A percentile compares a stretch with the other conserved stretches of the same genome.
These are phyloP conservation scores for Phascolomyces articulosus DNA, from an alignment of 371 early-diverging fungal species.

Conservation along the genomic window DNA sequence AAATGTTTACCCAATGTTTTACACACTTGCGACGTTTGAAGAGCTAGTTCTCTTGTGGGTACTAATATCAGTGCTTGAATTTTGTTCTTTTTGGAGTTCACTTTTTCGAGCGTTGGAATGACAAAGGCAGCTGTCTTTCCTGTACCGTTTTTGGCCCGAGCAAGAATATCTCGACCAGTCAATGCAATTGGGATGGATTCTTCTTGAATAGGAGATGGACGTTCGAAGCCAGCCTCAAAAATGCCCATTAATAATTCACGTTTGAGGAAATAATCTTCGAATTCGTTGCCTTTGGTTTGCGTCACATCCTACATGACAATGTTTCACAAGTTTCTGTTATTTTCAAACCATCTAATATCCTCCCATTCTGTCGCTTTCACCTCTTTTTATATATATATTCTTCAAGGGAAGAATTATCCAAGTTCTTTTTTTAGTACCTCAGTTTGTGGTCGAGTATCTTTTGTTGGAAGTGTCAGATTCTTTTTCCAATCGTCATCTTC, in stretches of 20 bases:
- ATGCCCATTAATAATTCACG: conserved; percentile 98
- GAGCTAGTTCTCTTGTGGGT: conserved; percentile 97
- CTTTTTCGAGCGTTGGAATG: conserved; percentile 95
- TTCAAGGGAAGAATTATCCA: neutral
- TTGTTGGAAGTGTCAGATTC: conserved; percentile 71
- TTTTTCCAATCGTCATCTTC: conserved; percentile 80
- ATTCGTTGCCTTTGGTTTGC: conserved; percentile 96
- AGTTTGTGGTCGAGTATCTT: conserved; percentile 90
- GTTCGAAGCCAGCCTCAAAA: conserved; percentile 98
- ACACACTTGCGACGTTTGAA: conserved; percentile 95
- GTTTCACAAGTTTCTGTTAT: too few species aligned
- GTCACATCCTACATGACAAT: conserved; percentile 77
- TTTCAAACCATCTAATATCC: too few species aligned
- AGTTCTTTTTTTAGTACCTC: conserved; percentile 54
- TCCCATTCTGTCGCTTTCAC: too few species aligned
- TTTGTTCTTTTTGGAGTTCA: conserved; percentile 75
- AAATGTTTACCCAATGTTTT: conserved; percentile 93
- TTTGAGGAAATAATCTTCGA: conserved; percentile 97
- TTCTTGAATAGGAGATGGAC: conserved; percentile 99
- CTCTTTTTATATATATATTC: neutral
- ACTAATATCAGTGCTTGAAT: conserved; percentile 92
- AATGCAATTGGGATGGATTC: conserved; percentile 98
- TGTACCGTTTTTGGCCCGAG: conserved; percentile 98
- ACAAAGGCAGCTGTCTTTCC: conserved; percentile 99
- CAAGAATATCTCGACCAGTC: conserved; percentile 94